Evolutionary conservation across 2,329 filamentous ascomycete genomes (phyloP), one percentile per base, ranked within the genome.

Genomic region (Alternaria arbusti): DNA sequence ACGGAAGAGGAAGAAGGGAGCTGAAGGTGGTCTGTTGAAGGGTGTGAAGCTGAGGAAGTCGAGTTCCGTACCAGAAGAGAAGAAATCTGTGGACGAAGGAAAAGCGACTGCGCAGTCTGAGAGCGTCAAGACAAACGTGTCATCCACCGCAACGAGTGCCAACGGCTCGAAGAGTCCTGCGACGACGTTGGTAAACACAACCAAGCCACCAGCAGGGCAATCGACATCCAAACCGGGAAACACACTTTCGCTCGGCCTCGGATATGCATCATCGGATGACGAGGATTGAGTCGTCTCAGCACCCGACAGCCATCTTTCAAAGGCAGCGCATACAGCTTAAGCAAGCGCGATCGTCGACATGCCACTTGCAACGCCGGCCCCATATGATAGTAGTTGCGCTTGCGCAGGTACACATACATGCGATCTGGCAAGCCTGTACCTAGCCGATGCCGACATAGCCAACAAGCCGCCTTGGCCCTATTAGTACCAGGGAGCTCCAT

Each of bases 1-100:
- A 20, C 82, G 83, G 57, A 88, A 88, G 75, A 81, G 86, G 67
- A 85, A 86, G 67, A 84, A 85, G 59, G 81, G 78, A 3, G 66
- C 68, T 26, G 81, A 82, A 50, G 72, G 69, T 52, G 63, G 67
- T 36, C 58, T 77, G 3, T 63, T 84, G 40, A 80, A 78, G 54
- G 82, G 82, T 4, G 70, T 84, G 50, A 85, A 85, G 74, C 59
- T 84, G 40, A 75, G 80, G 45, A 83, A 80, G 65, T 68, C 74
- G 10, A 81, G 76, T 15, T 69, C 70, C 11, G 56, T 57, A 13
- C 43, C 59, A 7, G 73, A 70, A 40, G 60, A 66, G n/a, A 63
- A 61, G 47, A 64, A 64, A 13, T 17, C 22, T 6, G 40, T 22
- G 1, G 52, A 57, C 9, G 36, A 50, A 46, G 12, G 20, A 5